Conservation (phyloP, 1,139 yeast species). For the Kodamaea sp. region DNA sequence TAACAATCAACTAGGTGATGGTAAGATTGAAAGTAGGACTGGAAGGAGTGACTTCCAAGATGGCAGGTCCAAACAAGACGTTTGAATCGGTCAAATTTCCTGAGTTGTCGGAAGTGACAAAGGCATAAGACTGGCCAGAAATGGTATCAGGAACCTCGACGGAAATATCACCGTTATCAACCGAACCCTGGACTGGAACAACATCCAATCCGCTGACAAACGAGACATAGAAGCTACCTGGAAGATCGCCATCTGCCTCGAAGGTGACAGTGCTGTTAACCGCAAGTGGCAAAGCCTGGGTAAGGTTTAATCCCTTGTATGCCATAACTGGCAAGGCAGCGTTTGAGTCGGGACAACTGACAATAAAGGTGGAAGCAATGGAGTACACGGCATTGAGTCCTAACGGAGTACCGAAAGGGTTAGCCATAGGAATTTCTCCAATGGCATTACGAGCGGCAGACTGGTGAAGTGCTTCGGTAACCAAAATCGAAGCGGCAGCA, state of each 20-base stretch:
- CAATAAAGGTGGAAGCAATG: conserved; percentile 1
- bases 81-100: background rate
- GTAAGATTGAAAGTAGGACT: conserved; percentile 1
- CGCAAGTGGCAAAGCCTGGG: background rate
- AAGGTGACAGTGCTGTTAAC: background rate
- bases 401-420: conserved; percentile 2
- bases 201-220: background rate
- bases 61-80: conserved; percentile 1
- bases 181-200: background rate
- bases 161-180: background rate
- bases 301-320: background rate
- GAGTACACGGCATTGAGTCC: conserved; percentile 1
- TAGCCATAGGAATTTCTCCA: background rate
- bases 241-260: background rate
- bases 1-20: background rate
- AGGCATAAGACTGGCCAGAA: conserved; percentile 1
- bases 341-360: background rate
- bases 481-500: conserved; percentile 1
- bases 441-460: conserved; percentile 1
- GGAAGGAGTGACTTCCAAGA: background rate
- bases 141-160: background rate
- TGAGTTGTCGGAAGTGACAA: background rate
- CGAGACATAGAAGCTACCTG: background rate
- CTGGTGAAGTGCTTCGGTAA: conserved; percentile 1
- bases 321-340: conserved; percentile 1